Evolutionary conservation across 768 basidiomycete genomes (phyloP), one percentile per base, ranked within the genome.

Genomic region (Lactarius tabidus): DNA sequence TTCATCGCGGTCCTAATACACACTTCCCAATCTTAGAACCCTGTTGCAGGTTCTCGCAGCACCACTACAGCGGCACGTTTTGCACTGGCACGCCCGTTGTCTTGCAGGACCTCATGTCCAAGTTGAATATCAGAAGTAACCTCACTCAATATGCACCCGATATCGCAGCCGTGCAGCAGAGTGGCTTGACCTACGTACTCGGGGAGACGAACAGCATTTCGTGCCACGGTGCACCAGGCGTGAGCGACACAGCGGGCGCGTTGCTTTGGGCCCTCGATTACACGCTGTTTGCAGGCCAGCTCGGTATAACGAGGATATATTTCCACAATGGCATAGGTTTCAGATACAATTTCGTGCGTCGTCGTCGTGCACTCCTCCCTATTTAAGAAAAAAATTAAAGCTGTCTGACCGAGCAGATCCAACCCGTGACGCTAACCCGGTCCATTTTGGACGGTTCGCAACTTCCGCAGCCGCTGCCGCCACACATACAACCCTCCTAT

Each of bases 291-390:
- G 84, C 85, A 71, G 74, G 83, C 2, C 81, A 82, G 67, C 73
- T 85, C 12, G 84, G 84, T 4, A 81, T 86, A 31, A 78, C 80
- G 33, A 77, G 81, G 57, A 66, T 86, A 18, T 85, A 81, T 75
- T 87, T 87, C 78, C 87, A 90, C 70, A 78, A 85, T 62, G 88
- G 87, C 18, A 77, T 89, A 60, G 88, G 88, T 1, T 89, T 80
- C 75, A 90, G 89, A 74, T 90, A 89, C 70, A 85, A 83, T 70
- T 76, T 88, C 60, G 87, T 85, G 62, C 56, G 20, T n/a, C n/a
- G 18, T 41, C 39, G 39, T 4, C 1, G 31, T 17, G 2, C 2
- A 39, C 36, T 6, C 60, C 66, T 45, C 57, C 43, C 31, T 8
- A 23, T 41, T 17, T 39, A 8, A 4, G 8, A 33, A 4, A 4